Percentiles rank a stretch among this genome's conserved stretches.
Conservation (phyloP, 2,329 filamentous ascomycete species). For the Aureobasidium subglaciale region DNA sequence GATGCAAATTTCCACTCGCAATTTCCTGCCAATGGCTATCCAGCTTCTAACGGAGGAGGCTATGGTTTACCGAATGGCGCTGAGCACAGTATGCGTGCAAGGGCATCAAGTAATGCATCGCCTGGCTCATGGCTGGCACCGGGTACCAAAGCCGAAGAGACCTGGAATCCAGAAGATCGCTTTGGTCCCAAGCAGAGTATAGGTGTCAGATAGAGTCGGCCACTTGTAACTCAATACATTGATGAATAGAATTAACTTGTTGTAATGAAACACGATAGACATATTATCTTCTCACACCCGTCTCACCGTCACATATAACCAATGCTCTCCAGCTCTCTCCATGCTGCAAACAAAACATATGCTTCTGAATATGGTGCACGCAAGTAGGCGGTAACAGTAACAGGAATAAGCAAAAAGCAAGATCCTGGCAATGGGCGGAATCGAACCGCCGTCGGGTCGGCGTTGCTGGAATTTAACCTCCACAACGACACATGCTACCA, state of each 20-base stretch:
- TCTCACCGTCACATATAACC: too few species aligned
- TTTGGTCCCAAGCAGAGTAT: background rate
- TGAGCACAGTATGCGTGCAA: slow-evolving; percentile 20
- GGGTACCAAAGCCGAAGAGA: slow-evolving; percentile 79
- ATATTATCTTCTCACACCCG: background rate
- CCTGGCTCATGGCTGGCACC: slow-evolving; percentile 58
- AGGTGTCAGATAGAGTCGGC: slow-evolving; percentile 8
- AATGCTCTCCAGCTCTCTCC: too few species aligned
- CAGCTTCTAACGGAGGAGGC: background rate
- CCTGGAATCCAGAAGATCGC: slow-evolving; percentile 50
- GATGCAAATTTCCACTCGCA: slow-evolving; percentile 26
- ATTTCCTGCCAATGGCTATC: background rate
- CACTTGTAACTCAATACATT: background rate
- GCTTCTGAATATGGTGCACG: too few species aligned
- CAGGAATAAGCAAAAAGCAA: background rate
- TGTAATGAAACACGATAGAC: background rate
- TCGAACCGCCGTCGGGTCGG: slow-evolving; percentile 17
- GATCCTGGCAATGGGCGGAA: slow-evolving; percentile 17
- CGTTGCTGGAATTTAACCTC: slow-evolving; percentile 6
- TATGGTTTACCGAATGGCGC: slow-evolving; percentile 21
- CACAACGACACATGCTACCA: slow-evolving; percentile 14
- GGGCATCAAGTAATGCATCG: slow-evolving; percentile 15
- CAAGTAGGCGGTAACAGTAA: too few species aligned
- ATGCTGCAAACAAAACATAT: background rate
- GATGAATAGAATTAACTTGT: background rate